phyloP scores from a whole-genome alignment of 495 filamentous ascomycete genomes.

The Aspergillus saccharolyticus region DNA sequence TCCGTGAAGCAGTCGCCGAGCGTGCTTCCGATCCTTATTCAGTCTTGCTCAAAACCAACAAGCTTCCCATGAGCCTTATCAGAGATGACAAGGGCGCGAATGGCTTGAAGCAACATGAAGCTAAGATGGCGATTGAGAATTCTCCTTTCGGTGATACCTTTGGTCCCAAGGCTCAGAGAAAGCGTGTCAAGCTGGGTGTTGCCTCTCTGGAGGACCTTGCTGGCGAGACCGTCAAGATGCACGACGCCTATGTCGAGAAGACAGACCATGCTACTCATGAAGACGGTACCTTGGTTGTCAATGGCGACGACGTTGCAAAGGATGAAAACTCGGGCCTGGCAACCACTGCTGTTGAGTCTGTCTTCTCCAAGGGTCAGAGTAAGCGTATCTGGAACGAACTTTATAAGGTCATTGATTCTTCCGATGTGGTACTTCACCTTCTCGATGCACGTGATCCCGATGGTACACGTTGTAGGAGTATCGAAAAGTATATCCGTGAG shows the following conservation, averaged over 20 bases:
- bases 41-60: slow-evolving; percentile 89
- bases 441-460: slow-evolving; percentile 88
- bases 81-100: slow-evolving; percentile 60
- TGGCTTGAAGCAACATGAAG: slow-evolving; percentile 83
- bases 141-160: slow-evolving; percentile 85
- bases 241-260: slow-evolving; percentile 74
- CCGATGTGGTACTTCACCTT: slow-evolving; percentile 95
- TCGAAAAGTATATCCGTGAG: slow-evolving; percentile 89
- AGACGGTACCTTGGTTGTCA: slow-evolving; percentile 57
- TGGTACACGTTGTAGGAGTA: slow-evolving; percentile 79
- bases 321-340: slow-evolving; percentile 46
- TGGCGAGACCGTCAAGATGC: slow-evolving; percentile 66
- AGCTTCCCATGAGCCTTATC: slow-evolving; percentile 81
- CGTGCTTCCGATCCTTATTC: slow-evolving; percentile 86
- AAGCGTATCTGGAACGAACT: slow-evolving; percentile 98
- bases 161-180: slow-evolving; percentile 87
- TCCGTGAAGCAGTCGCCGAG: slow-evolving; percentile 89
- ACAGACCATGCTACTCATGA: slow-evolving; percentile 66
- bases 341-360: slow-evolving; percentile 72
- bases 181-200: slow-evolving; percentile 82
- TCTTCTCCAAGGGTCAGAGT: slow-evolving; percentile 90
- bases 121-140: slow-evolving; percentile 89
- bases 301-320: slow-evolving; percentile 46
- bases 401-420: slow-evolving; percentile 96
- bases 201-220: slow-evolving; percentile 76